Percentiles rank a stretch among this genome's conserved stretches.
Evolutionary conservation across 768 basidiomycete species (phyloP).

Genomic region (Boletales sp.): DNA sequence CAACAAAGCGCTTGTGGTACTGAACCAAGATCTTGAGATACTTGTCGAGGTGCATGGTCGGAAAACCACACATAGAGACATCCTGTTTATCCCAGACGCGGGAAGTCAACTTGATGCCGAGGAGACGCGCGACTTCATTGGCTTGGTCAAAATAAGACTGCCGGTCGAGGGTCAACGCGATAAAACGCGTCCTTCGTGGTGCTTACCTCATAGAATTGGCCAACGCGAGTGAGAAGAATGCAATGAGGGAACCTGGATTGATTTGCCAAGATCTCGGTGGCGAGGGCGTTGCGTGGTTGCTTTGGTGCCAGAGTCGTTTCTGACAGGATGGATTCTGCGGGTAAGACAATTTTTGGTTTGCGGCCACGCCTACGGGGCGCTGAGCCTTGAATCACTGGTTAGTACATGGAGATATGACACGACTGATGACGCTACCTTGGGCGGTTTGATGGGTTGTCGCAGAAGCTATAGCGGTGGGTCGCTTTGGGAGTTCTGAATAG

Average conservation of each 20-base stretch:
- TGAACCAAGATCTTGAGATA: conserved; percentile 85
- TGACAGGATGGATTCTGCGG: neutral
- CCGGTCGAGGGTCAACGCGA: conserved; percentile 5
- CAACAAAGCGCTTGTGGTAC: conserved; percentile 79
- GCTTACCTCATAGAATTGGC: conserved; percentile 90
- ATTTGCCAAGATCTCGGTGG: conserved; percentile 68
- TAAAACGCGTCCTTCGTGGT: neutral
- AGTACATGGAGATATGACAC: neutral
- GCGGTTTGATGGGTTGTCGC: neutral
- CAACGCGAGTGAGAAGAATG: conserved; percentile 86
- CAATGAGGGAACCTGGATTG: conserved; percentile 80
- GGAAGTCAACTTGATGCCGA: conserved; percentile 81
- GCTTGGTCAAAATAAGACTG: conserved; percentile 97
- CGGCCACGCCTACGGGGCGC: conserved; percentile 14
- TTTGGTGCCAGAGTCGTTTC: conserved; percentile 4
- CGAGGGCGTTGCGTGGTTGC: conserved; percentile 49
- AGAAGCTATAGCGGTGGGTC: conserved; percentile 11
- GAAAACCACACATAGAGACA: conserved; percentile 90
- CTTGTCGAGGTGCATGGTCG: conserved; percentile 78
- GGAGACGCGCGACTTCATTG: conserved; percentile 63
- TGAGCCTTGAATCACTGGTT: conserved; percentile 1
- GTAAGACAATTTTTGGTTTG: conserved; percentile 6
- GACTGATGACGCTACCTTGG: conserved; percentile 6
- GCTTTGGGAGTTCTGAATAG: conserved; percentile 55
- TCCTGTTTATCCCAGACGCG: conserved; percentile 67